phyloP scores from a whole-genome alignment of 2,329 filamentous ascomycete genomes.

The Microcyclospora tardicrescens region DNA sequence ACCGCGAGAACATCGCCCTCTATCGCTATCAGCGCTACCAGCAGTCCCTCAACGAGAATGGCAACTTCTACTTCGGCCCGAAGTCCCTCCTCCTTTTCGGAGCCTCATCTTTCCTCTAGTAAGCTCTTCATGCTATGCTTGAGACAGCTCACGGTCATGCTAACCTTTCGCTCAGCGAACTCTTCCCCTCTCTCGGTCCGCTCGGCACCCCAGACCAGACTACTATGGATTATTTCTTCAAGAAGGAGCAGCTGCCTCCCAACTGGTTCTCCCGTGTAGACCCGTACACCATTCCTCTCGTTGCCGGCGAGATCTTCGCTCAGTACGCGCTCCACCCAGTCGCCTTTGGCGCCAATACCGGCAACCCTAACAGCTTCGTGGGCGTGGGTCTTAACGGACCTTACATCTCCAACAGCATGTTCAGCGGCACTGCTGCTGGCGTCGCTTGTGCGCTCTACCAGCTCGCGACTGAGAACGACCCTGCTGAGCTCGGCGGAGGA shows the following conservation, averaged over 20 bases:
- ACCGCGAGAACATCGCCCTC: slow-evolving; percentile 21
- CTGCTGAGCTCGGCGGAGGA: slow-evolving; percentile 7
- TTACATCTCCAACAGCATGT: slow-evolving; percentile 24
- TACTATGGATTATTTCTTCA: slow-evolving; percentile 19
- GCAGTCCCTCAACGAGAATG: slow-evolving; percentile 22
- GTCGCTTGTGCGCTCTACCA: slow-evolving; percentile 32
- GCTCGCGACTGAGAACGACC: slow-evolving; percentile 20
- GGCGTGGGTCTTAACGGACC: slow-evolving; percentile 22
- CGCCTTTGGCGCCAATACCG: slow-evolving; percentile 30
- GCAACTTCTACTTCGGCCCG: slow-evolving; percentile 28
- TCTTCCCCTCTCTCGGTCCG: slow-evolving; percentile 3
- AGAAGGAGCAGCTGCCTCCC: slow-evolving; percentile 22
- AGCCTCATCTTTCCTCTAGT: slow-evolving; percentile 28
- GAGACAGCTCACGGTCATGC: slow-evolving; percentile 7
- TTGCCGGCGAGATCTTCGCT: slow-evolving; percentile 21
- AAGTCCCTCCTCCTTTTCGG: slow-evolving; percentile 24
- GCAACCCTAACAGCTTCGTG: slow-evolving; percentile 26
- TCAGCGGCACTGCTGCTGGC: slow-evolving; percentile 18
- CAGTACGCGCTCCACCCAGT: slow-evolving; percentile 26
- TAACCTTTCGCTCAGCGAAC: neutral
- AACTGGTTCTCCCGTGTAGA: slow-evolving; percentile 14
- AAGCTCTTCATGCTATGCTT: slow-evolving; percentile 21
- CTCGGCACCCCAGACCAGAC: slow-evolving; percentile 3
- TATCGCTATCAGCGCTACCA: slow-evolving; percentile 27
- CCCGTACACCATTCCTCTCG: slow-evolving; percentile 14